A percentile compares a stretch with the other conserved stretches of the same genome.
phyloP scores from a whole-genome alignment of 805 yeast species.

The Suhomyces vadensis region DNA sequence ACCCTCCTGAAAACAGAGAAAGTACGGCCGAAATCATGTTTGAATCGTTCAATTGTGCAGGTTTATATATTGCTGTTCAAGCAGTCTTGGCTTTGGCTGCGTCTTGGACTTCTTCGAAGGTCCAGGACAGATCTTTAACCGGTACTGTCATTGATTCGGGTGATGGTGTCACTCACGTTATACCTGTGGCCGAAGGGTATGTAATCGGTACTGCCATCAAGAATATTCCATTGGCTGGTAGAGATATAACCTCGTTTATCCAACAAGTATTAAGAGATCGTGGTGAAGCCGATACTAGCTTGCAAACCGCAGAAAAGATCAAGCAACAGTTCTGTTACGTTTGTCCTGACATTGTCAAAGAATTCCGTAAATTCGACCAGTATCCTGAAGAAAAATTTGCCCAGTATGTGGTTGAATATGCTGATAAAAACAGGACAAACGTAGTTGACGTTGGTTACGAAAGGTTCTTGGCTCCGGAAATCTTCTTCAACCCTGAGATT shows the following conservation, averaged over 20 bases:
- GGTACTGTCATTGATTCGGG: conserved; percentile 99
- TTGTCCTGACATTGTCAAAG: conserved; percentile 96
- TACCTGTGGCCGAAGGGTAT: conserved; percentile 99
- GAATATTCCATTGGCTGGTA: conserved; percentile 97
- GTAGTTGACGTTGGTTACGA: conserved; percentile 94
- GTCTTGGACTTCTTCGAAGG: conserved; percentile 97
- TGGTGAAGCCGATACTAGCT: conserved; percentile 90
- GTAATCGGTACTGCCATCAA: conserved; percentile 97
- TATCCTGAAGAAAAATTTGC: conserved; percentile 89
- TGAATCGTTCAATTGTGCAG: conserved; percentile 98
- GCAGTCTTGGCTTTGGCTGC: conserved; percentile 99
- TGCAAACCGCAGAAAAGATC: conserved; percentile 94
- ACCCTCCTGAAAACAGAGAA: conserved; percentile 99
- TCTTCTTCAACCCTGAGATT: conserved; percentile 96
- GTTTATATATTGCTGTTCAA: conserved; percentile 96
- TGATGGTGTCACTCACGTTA: conserved; percentile 98
- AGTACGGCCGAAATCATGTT: conserved; percentile 98
- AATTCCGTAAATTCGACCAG: conserved; percentile 90
- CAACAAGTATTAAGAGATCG: conserved; percentile 94
- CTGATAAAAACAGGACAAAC: conserved; percentile 54
- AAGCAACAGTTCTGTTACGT: conserved; percentile 97
- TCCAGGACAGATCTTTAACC: conserved; percentile 89
- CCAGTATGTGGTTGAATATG: conserved; percentile 84
- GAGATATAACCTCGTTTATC: conserved; percentile 93
- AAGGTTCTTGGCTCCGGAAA: conserved; percentile 98